Evolutionary conservation across 2,329 filamentous ascomycete species (phyloP), one percentile per base, ranked within the genome.

Genomic region (Trichoderma harzianum): DNA sequence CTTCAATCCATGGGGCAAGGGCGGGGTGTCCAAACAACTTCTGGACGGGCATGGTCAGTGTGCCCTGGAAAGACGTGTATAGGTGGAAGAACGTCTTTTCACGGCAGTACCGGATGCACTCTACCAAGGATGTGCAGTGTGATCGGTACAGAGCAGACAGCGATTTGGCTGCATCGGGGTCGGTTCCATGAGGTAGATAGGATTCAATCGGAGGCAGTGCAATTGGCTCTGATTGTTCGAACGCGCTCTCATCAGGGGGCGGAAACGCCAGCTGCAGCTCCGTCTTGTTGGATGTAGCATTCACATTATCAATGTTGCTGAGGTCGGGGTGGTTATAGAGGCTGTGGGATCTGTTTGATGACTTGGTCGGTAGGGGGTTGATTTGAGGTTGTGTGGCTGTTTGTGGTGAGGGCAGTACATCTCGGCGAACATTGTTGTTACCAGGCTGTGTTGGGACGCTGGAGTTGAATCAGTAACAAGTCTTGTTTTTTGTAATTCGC

Each of bases 1-100:
- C 92, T 79, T 96, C 93, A 73, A 99, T 97, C 96, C 96, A 99
- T 1, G 92, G 88, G 3, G 94, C 93, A 70, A 98, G 85, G 70
- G 90, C 91, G 3, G 92, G 90, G 77, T 97, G 90, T 16, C 91
- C 90, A 77, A 99, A 92, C 3, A 99, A 84, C 81, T 97, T 98
- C 80, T 98, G 94, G 3, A 98, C 95, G 7, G 96, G 96, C 81
- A 98, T 97, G 0, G 96, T 99, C 77, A 99, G 88, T 2, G 95
- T 98, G 70, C 96, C 96, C 78, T 97, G 94, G 80, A 99, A 98
- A 1, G 95, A 96, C 7, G 93, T 95, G 80, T 97, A 97, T 18
- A 98, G 88, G 75, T 97, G 93, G 80, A 97, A 97, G 80, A 99
- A 97, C 7, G 94, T 95, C 83, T 97, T 97, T 81, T 98, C 94